These are phyloP conservation scores for Tetratostichococcus sp. DNA, from an alignment of 139 green algal genomes.

Conservation along the genomic window DNA sequence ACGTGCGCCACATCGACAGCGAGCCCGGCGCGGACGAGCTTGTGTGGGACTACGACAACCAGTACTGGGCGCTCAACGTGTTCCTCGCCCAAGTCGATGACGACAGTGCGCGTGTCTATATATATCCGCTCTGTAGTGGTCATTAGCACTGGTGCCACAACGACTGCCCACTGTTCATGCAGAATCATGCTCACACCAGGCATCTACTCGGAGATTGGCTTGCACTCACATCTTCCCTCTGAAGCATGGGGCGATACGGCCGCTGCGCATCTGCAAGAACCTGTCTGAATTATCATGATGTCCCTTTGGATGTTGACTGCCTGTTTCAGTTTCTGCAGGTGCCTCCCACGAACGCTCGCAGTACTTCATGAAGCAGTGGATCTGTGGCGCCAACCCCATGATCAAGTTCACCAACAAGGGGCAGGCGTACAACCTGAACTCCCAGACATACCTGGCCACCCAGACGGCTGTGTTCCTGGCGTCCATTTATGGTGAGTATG, in stretches of 20 bases:
- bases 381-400: conserved; percentile 34
- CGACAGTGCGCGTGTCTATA: conserved; percentile 8
- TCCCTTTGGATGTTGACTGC: too few relatives aligned
- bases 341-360: not conserved
- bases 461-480: conserved; percentile 53
- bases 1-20: conserved; percentile 31
- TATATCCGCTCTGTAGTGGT: too few relatives aligned
- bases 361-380: conserved; percentile 41
- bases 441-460: conserved; percentile 37
- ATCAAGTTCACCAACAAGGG: conserved; percentile 43
- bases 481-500: conserved; percentile 32
- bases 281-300: too few relatives aligned
- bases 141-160: too few relatives aligned
- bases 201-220: too few relatives aligned
- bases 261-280: too few relatives aligned
- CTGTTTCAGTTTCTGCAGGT: not conserved
- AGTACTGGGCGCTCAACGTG: conserved; percentile 51
- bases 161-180: too few relatives aligned
- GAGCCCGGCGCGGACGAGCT: conserved; percentile 26
- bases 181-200: too few relatives aligned
- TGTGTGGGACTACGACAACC: conserved; percentile 53
- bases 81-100: conserved; percentile 46
- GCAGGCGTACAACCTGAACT: conserved; percentile 37
- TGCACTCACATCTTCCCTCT: too few relatives aligned
- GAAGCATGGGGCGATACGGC: too few relatives aligned